Evolutionary conservation across 2,329 filamentous ascomycete species (phyloP).

Genomic region (Claviceps lovelessii): DNA sequence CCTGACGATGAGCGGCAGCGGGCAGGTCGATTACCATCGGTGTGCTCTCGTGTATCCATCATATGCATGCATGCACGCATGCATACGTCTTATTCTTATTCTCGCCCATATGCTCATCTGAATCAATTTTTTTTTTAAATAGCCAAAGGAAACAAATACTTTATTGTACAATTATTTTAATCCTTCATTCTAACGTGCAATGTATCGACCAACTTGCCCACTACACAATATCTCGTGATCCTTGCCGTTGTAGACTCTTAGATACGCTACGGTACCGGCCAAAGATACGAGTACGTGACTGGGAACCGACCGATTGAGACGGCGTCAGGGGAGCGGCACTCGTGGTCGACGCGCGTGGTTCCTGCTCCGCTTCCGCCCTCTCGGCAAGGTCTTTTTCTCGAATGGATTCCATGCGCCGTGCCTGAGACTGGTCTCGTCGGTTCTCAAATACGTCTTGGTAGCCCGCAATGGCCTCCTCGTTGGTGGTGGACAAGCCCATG

Average conservation of each 20-base stretch:
- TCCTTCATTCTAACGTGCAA: too few relatives aligned
- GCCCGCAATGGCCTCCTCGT: conserved; percentile 22
- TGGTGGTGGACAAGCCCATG: conserved; percentile 11
- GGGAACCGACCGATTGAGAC: not conserved
- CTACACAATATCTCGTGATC: not conserved
- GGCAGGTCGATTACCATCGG: too few relatives aligned
- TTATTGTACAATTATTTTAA: too few relatives aligned
- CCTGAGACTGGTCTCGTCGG: conserved; percentile 22
- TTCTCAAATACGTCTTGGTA: conserved; percentile 33
- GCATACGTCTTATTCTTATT: too few relatives aligned
- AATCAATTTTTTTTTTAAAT: too few relatives aligned
- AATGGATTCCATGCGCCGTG: conserved; percentile 24
- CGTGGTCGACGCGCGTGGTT: conserved; percentile 1
- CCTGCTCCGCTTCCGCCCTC: conserved; percentile 14
- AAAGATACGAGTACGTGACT: not conserved
- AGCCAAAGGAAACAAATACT: too few relatives aligned
- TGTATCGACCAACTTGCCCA: too few relatives aligned
- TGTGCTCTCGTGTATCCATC: too few relatives aligned
- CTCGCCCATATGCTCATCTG: too few relatives aligned
- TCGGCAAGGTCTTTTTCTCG: conserved; percentile 22
- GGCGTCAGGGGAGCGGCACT: not conserved
- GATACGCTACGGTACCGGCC: not conserved
- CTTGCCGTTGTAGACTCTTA: not conserved
- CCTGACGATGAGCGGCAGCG: too few relatives aligned
- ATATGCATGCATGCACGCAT: too few relatives aligned